These are phyloP conservation scores for Cavenderia fasciculata DNA, from an alignment of 78 protist genomes.

Conservation along the genomic window DNA sequence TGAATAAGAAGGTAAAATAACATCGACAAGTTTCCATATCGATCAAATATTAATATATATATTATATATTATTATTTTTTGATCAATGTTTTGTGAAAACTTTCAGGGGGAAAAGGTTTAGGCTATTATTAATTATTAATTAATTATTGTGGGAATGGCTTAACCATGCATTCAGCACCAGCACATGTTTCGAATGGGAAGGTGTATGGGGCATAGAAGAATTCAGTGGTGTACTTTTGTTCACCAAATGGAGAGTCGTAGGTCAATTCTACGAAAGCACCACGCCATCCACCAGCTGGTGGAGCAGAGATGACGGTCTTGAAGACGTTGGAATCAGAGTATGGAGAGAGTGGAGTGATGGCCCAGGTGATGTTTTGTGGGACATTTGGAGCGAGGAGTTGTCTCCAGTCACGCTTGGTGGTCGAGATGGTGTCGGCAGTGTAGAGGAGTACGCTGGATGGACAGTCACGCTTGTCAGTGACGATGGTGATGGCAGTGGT, in stretches of 20 bases:
- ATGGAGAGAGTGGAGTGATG: not conserved
- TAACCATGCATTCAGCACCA: not conserved
- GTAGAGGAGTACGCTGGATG: not conserved
- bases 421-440: not conserved
- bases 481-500: not conserved
- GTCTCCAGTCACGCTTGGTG: slow-evolving; percentile 40
- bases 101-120: too few relatives aligned
- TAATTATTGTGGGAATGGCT: slow-evolving; percentile 14
- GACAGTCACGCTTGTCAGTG: not conserved
- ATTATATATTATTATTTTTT: too few relatives aligned
- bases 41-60: too few relatives aligned
- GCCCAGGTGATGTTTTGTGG: not conserved
- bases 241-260: not conserved
- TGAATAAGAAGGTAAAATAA: too few relatives aligned
- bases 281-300: slow-evolving; percentile 22
- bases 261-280: slow-evolving; percentile 19
- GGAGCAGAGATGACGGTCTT: not conserved
- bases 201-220: slow-evolving; percentile 29
- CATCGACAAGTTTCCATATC: too few relatives aligned
- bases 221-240: slow-evolving; percentile 20
- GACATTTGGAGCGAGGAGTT: not conserved
- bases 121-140: too few relatives aligned
- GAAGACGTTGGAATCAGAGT: not conserved
- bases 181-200: slow-evolving; percentile 21
- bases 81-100: too few relatives aligned